Base-by-base conservation (phyloP, 2,329 filamentous ascomycete genomes). In the Neofusicoccum parvum region DNA sequence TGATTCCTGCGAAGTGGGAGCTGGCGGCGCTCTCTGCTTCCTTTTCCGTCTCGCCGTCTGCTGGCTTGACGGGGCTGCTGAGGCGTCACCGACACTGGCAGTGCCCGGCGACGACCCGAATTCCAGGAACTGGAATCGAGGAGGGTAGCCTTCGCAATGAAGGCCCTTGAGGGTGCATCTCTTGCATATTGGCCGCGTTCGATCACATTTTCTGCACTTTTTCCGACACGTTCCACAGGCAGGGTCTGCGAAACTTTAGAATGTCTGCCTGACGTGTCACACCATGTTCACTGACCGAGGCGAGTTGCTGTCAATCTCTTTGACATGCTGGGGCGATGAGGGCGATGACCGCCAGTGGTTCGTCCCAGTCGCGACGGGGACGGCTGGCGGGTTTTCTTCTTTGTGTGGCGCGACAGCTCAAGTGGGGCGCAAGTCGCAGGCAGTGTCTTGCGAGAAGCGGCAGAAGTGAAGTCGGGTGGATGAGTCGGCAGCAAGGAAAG, bases 201-300 rank as follows among this genome's bases (percentile, higher is more conserved):
- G 51, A 46, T 69, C 68, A 62, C 68, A 69, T 48, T 65, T 67
- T 0, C 68, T 64, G 50, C 65, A 68, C 36, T 68, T 69, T 20
- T 65, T 66, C 3, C 68, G 65, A 50, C 68, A 69, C 11, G 68
- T 69, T 15, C 67, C 68, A 41, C 68, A 69, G 6, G 65, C 68
- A 2, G 68, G 68, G 45, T 69, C 68, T 68, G 34, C 9, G 3
- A 34, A 32, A n/a, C 5, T 27, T 60, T 20, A 60, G 56, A 17
- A 36, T 20, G 1, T 20, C 2, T 2, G 2, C 11, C 23, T 34
- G n/a, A 6, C 3, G 27, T 12, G 14, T 17, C 27, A 23, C 10
- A 17, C 27, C 41, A 5, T 14, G 14, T 14, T 14, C 36, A 62
- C 59, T 62, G 36, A 62, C 59, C 59, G 2, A 51, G 45, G 23